Evolutionary conservation across 441 rosid genomes (phyloP), one percentile per base, ranked within the genome.

Genomic region (Pelargonium citronellum): DNA sequence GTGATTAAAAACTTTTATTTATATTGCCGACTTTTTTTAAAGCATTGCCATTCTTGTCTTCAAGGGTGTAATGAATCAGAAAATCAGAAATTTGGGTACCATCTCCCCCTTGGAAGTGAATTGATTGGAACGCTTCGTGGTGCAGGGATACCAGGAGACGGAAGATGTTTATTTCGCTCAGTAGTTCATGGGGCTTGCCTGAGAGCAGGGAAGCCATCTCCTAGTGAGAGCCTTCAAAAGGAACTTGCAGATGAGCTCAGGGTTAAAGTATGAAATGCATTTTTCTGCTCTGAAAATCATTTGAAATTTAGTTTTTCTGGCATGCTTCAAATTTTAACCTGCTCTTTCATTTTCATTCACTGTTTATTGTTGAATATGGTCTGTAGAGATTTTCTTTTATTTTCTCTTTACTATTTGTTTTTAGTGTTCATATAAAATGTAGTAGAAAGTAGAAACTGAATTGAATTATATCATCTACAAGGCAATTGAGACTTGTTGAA

Each of bases 141-240:
- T 60, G 11, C 64, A 86, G 95, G 87, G 65, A 80, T 89, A 64
- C 81, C 87, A 1, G 91, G 95, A 66, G 95, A 87, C 69, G 91
- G 91, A 37, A 87, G 95, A 72, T 89, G 95, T 73, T 78, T 89
- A 82, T 89, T 89, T 67, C 85, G 89, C 69, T 89, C 95, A 0
- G 89, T 87, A 63, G 81, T 83, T 41, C 90, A 83, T 47, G 95
- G 91, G 13, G 86, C 81, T 49, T 80, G 79, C 71, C 80, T 83
- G 69, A 70, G 86, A 77, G 58, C 72, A 30, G 91, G 95, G 74
- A 84, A 77, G 83, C 87, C 83, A 69, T 82, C 87, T 69, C 90
- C 85, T 6, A 75, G 71, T 13, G 95, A 87, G 58, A 79, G 78
- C 79, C 73, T 57, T 15, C 84, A 89, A 72, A 89, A 79, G 73